Base-by-base conservation (phyloP, 148 eudicot species). In the Dianthus caryophyllus region DNA sequence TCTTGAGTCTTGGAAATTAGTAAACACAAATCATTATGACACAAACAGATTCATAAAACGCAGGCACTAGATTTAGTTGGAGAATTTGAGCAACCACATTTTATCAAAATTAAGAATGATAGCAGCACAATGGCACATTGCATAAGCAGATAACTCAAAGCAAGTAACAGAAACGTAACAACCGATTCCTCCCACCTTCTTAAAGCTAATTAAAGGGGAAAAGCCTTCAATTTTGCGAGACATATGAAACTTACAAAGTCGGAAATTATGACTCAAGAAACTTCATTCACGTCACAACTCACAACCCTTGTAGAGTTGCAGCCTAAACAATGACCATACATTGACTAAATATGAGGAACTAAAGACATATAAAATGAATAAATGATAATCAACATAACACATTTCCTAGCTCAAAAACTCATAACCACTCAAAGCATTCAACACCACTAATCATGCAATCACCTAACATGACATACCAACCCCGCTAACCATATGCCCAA, bases 341-440 rank as follows among this genome's bases (percentile, higher is more conserved):
- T 12, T 8, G 52, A 36, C 63, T 2, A 70, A 25, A 22, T 5
- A 21, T 39, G 44, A 18, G 21, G 25, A n/a, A 18, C 20, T 39
- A 29, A 54, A 49, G 13, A 66, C 1, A 2, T 2, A 13, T 5
- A 12, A 2, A 48, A 12, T 12, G 24, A 47, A 57, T 55, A 15
- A 65, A 65, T 33, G 66, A 72, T 72, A 64, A 72, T 41, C 43
- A 66, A 48, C 47, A n/a, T 6, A 24, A 56, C 22, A 18, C 30
- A 18, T 38, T 8, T 21, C 36, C 36, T 54, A 27, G 48, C 2
- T 44, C 48, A 48, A 1, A 14, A 5, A 49, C 49, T 10, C 47
- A 65, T 20, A 7, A n/a, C n/a, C n/a, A n/a, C n/a, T n/a, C n/a
- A n/a, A n/a, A n/a, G n/a, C 27, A 53, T 44, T 17, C 60, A 65